Evolutionary conservation across 208 protist species (phyloP), one percentile per base, ranked within the genome.

Genomic region (Wallacemonas sp.): DNA sequence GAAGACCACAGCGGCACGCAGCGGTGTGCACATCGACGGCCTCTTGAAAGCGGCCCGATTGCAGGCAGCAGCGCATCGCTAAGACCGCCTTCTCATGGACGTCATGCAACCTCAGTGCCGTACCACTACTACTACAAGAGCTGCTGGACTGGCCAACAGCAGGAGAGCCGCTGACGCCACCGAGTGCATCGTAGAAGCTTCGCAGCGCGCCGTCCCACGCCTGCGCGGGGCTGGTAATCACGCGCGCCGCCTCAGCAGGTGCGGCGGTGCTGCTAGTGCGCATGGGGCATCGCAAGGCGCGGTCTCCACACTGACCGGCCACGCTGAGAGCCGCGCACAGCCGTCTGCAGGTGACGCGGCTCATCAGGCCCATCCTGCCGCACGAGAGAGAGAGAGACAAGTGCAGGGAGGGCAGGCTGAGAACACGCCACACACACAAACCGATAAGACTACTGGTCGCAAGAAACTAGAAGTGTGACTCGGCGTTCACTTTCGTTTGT

Each of bases 51-150:
- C 74, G 77, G n/a, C 64, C 56, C 44, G 77, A 61, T 9, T 47
- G 26, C 8, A 93, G 71, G 49, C 87, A 93, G 21, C 70, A 30
- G n/a, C 46, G 68, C 87, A 93, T 93, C 14, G 76, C 76, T 0
- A 26, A 33, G 23, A 44, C 60, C 19, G 80, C 80, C 19, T 58
- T 65, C 12, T 26, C 57, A 47, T 48, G 19, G 9, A 21, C 57
- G n/a, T 33, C 52, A 21, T 17, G 32, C 52, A 58, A 58, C 52
- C 65, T 36, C 61, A 55, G 27, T 38, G 49, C 23, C 60, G 54
- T 32, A 54, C 48, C n/a, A n/a, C n/a, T n/a, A n/a, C n/a, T n/a
- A n/a, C n/a, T n/a, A n/a, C n/a, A n/a, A n/a, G n/a, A n/a, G n/a
- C 12, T 21, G 30, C 34, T 8, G 62, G 70, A 62, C n/a, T n/a